Percentiles rank a stretch among this genome's conserved stretches.
Conservation (phyloP, 139 green algal genomes). For the Closterium sp. region DNA sequence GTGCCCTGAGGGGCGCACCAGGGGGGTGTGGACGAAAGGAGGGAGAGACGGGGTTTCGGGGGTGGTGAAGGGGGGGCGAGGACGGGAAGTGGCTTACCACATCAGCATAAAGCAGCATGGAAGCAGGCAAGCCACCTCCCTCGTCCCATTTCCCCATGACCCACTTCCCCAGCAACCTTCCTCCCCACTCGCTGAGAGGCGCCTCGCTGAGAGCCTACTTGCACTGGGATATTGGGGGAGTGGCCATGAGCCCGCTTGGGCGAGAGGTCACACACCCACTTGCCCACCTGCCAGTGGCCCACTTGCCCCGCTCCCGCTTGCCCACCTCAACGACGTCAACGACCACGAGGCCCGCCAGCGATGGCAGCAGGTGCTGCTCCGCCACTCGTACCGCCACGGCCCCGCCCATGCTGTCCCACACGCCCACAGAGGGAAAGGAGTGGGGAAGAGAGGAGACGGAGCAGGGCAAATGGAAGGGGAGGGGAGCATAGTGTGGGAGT, state of each 20-base stretch:
- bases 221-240: no score
- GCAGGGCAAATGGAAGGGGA: background rate
- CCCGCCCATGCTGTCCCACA: slow-evolving; percentile 31
- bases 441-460: background rate
- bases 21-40: background rate
- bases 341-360: slow-evolving; percentile 37
- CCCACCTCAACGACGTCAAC: slow-evolving; percentile 47
- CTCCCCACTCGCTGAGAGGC: no score
- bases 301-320: no score
- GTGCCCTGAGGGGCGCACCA: slow-evolving; percentile 16
- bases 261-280: no score
- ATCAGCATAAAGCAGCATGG: background rate
- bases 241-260: no score
- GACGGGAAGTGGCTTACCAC: background rate
- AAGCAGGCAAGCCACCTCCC: background rate
- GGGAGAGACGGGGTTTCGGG: background rate
- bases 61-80: background rate
- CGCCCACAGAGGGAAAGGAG: background rate
- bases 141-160: background rate
- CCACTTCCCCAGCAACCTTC: no score
- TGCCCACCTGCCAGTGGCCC: no score
- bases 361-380: slow-evolving; percentile 16
- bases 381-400: slow-evolving; percentile 36
- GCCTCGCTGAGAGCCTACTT: no score
- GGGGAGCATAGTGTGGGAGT: background rate